Evolutionary conservation across 2,329 filamentous ascomycete species (phyloP).

Genomic region (Cucurbitaria berberidis): DNA sequence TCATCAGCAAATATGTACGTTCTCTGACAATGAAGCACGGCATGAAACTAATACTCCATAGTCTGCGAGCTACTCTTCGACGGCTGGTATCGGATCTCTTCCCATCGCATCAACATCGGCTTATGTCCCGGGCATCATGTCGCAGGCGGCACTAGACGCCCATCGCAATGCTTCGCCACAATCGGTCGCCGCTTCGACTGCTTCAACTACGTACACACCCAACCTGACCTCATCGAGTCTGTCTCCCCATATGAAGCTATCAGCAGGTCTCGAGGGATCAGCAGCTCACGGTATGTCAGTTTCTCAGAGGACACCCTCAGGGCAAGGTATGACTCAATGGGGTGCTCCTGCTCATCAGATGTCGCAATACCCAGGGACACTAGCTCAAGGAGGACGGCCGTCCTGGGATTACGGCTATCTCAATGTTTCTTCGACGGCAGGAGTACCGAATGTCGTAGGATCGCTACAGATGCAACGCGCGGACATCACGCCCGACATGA

Average conservation of each 20-base stretch:
- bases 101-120: conserved; percentile 43
- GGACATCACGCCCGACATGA: conserved; percentile 37
- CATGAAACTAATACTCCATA: conserved; percentile 50
- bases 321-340: conserved; percentile 47
- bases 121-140: conserved; percentile 51
- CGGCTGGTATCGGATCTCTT: conserved; percentile 58
- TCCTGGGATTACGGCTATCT: conserved; percentile 49
- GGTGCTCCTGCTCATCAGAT: conserved; percentile 37
- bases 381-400: conserved; percentile 38
- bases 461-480: conserved; percentile 43
- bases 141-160: conserved; percentile 57
- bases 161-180: conserved; percentile 57
- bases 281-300: conserved; percentile 43
- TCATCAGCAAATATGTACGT: conserved; percentile 93
- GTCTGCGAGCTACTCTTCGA: conserved; percentile 74
- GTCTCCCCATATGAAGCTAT: conserved; percentile 52
- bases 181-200: conserved; percentile 54
- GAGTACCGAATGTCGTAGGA: conserved; percentile 36
- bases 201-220: conserved; percentile 53
- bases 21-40: conserved; percentile 17
- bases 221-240: conserved; percentile 52
- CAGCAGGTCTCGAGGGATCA: conserved; percentile 49
- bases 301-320: conserved; percentile 41
- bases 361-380: conserved; percentile 41
- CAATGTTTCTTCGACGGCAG: conserved; percentile 31